Conservation (phyloP, 2,329 filamentous ascomycete genomes). For the Coniosporium tulheliwenetii region DNA sequence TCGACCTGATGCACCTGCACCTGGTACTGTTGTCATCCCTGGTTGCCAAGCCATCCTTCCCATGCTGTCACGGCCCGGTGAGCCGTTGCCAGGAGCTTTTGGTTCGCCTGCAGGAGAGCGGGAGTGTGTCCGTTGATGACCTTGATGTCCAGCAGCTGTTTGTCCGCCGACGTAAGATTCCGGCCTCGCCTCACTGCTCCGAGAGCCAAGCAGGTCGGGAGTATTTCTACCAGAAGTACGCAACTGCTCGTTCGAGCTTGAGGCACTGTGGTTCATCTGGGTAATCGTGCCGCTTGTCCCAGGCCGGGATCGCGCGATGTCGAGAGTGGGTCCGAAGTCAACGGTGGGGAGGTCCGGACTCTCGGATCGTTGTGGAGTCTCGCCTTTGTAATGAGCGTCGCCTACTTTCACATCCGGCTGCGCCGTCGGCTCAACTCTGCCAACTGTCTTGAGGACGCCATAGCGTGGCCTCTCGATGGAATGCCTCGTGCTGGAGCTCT, state of each 20-base stretch:
- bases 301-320: conserved; percentile 27
- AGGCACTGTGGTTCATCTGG: conserved; percentile 14
- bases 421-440: conserved; percentile 29
- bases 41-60: conserved; percentile 71
- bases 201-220: too few species aligned
- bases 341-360: conserved; percentile 52
- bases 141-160: too few species aligned
- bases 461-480: conserved; percentile 54
- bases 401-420: conserved; percentile 29
- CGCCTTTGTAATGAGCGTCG: conserved; percentile 19
- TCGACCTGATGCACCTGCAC: conserved; percentile 23
- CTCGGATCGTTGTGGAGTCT: conserved; percentile 1
- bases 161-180: too few species aligned
- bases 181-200: too few species aligned
- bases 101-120: not conserved
- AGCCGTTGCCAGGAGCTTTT: conserved; percentile 10
- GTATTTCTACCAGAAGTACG: not conserved
- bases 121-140: not conserved
- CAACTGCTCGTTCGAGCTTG: conserved; percentile 12
- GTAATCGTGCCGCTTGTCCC: conserved; percentile 38
- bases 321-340: conserved; percentile 73
- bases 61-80: conserved; percentile 39
- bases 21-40: conserved; percentile 35
- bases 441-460: conserved; percentile 67
- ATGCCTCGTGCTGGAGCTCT: conserved; percentile 28